Conservation (phyloP, 1,284 basidiomycete genomes). For the Gomphus sp. region DNA sequence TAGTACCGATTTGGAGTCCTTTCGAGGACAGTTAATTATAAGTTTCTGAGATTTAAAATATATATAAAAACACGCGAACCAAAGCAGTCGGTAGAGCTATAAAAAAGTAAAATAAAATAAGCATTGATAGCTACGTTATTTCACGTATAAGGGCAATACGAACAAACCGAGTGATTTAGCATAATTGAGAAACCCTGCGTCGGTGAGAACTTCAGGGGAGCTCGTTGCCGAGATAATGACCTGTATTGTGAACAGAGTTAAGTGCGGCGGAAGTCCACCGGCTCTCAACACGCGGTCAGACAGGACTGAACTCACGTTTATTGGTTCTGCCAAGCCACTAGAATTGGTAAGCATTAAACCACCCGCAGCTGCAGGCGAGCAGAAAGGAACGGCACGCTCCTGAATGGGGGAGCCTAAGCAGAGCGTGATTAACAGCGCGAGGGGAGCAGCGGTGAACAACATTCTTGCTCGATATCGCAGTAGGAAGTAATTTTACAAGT, state of each 20-base stretch:
- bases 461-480: not conserved
- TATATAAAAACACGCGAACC: conserved; percentile 23
- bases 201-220: conserved; percentile 58
- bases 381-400: conserved; percentile 23
- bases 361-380: conserved; percentile 34
- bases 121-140: not conserved
- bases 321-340: conserved; percentile 53
- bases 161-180: conserved; percentile 60
- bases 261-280: not conserved
- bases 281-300: not conserved
- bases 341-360: conserved; percentile 45
- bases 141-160: conserved; percentile 13
- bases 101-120: not conserved
- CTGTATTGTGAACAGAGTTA: not conserved
- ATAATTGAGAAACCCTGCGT: conserved; percentile 48
- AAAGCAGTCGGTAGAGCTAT: conserved; percentile 62
- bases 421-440: not conserved
- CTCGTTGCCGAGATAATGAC: conserved; percentile 36
- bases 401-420: not conserved
- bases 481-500: too few relatives aligned
- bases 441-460: not conserved
- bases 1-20: conserved; percentile 45
- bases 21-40: not conserved
- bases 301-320: conserved; percentile 38
- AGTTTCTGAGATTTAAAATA: not conserved